Base-by-base conservation (phyloP, 2,329 filamentous ascomycete species). In the Phaeosphaeriaceae sp. region DNA sequence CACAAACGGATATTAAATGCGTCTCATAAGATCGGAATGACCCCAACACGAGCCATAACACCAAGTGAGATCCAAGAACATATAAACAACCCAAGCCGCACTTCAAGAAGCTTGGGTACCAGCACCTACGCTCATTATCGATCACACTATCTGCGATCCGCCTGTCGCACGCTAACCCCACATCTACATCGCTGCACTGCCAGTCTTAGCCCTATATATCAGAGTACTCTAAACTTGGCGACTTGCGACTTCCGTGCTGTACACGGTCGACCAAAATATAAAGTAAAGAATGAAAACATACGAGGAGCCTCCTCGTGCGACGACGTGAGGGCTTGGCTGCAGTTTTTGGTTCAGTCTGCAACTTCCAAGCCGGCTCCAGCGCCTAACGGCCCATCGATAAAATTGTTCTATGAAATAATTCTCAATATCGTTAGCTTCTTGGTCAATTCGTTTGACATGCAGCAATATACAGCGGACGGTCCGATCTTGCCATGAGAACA, bases 201-300 rank as follows among this genome's bases (percentile, higher is more conserved):
- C 33, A 6, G 43, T 44, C 52, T 64, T 55, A 52, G 56, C 52
- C 16, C 48, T 40, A 60, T 67, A 57, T 57, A 46, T 46, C 29
- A 35, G 49, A 54, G 46, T 52, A 51, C 52, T 39, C 39, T 54
- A 37, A 36, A 42, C 64, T 65, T 62, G 61, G 62, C 59, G 28
- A 43, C 28, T 29, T 20, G 13, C 15, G 37, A 35, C 34, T 38
- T 47, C 39, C 37, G 49, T 37, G 34, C 36, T 18, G 13, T 8
- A 42, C 20, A 30, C 9, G 15, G 38, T 16, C 16, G 48, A 42
- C 50, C 50, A 57, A 56, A 56, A 34, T 33, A 26, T 9, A 29
- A 35, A 36, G 39, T 34, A 49, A 16, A 49, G 32, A 29, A 47
- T 37, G 21, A 17, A 36, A 29, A 28, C 33, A 38, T 56, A 44